Base-by-base conservation (phyloP, 257 asterid genomes). In the Striga asiatica region DNA sequence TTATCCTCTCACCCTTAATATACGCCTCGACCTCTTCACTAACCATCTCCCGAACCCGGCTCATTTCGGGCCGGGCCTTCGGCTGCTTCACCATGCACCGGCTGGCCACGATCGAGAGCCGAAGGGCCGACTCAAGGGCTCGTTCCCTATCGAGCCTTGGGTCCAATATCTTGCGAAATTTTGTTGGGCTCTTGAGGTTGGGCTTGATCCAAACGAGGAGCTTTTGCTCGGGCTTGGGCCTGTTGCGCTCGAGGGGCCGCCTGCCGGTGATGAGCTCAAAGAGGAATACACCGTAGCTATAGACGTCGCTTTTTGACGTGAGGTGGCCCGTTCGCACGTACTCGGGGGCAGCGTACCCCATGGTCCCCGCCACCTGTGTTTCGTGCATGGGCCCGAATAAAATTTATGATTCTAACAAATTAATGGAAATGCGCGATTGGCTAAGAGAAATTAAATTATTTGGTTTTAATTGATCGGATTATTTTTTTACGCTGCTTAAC, bases 311-410 rank as follows among this genome's bases (percentile, higher is more conserved):
- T 70, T 78, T 88, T 32, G 85, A 79, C 5, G 89, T 79, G 25
- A 88, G 84, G 53, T 81, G 96, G 8, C 96, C 94, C 0, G 93
- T 88, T 61, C 79, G 83, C 12, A 84, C 39, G 65, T 88, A 88
- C 62, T 88, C 96, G 0, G 96, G 96, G 56, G 94, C 93, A 0
- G 96, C 96, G 43, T 88, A 88, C 49, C 96, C 96, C 78, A 82
- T 65, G 0, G 95, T 84, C 49, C 96, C 93, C 9, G 82, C 95
- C 37, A 84, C 96, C 94, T 83, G 76, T n/a, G n/a, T n/a, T n/a
- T n/a, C n/a, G n/a, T n/a, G n/a, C n/a, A n/a, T n/a, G n/a, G n/a
- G n/a, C n/a, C n/a, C n/a, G n/a, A n/a, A n/a, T n/a, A n/a, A n/a
- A n/a, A n/a, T n/a, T n/a, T n/a, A n/a, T n/a, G n/a, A n/a, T n/a